Base-by-base conservation (phyloP, 495 filamentous ascomycete genomes). In the Podospora pseudocomata region DNA sequence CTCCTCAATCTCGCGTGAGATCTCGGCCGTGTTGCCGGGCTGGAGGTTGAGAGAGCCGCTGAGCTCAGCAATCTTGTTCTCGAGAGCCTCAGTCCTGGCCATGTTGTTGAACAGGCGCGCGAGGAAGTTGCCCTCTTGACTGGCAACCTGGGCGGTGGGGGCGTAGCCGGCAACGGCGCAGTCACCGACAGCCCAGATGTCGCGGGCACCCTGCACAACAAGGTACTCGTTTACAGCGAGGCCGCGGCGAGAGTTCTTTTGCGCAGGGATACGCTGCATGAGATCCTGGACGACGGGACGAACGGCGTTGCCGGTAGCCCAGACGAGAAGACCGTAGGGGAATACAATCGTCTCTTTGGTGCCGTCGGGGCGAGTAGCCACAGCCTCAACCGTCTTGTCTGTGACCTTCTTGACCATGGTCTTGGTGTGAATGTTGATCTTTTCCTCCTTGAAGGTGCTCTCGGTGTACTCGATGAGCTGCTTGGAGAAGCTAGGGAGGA, bases 391-490 rank as follows among this genome's bases (percentile, higher is more conserved):
- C 77, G 88, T 89, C 83, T 92, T 97, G 75, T 96, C 92, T 27
- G 92, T 96, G 65, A 99, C 95, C 68, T 91, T 92, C 84, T 97
- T 98, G 76, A 99, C 95, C 90, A 96, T 94, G 61, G 95, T 99
- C 88, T 99, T 99, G 68, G 95, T 96, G 78, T 89, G 90, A 82
- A 99, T 94, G 67, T 90, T 88, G 76, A 99, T 99, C 73, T 91
- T 92, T 82, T 98, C 94, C 84, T 98, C 96, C 81, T 96, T 95
- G 86, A 99, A 97, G 65, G 94, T 96, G 78, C 92, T 92, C 82
- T 98, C 96, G 71, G 96, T 98, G 84, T 98, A 99, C 77, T 99
- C 94, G 79, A 98, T 98, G 71, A 99, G 85, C 78, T 97, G 92
- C 86, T 98, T 98, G 78, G 93, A 97, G 86, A 99, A 99, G 90